Base-by-base conservation (phyloP, 371 early-diverging fungal species). In the Gilbertella persicaria region DNA sequence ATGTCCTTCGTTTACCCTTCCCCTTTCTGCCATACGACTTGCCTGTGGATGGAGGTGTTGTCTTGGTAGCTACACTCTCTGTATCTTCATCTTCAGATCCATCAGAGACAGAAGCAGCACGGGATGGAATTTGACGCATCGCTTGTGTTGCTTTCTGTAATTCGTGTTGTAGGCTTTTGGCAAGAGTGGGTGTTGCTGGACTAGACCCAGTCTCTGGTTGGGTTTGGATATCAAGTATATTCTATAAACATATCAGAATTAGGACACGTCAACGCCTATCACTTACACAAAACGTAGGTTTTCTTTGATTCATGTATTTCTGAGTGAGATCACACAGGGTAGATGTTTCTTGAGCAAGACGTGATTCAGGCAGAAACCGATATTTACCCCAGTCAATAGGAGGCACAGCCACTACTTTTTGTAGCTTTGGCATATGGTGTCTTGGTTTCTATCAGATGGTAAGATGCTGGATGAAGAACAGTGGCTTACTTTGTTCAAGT, bases 321-420 rank as follows among this genome's bases (percentile, higher is more conserved):
- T 54, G 57, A 7, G 65, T 44, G 10, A 71, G 53, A 5, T 56
- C 50, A 17, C 45, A 46, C 21, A 62, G 17, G n/a, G 59, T 46
- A 19, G 49, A 45, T 46, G 64, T 36, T 49, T 71, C 67, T 47
- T 66, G 62, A 23, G 59, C 58, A 23, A 71, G 41, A 4, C 74
- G 66, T 42, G 61, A 57, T 33, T 78, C 78, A 16, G 74, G 74
- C 37, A 71, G 20, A 45, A 56, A 69, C 50, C 62, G 62, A 45
- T 75, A 78, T 35, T 66, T 67, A 7, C 48, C 49, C 79, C 79
- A 78, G 26, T 78, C 68, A 20, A 78, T 67, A 24, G 56, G 48
- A 2, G 75, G 79, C 6, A 64, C 63, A 19, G 54, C 30, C 2
- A 73, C 60, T n/a, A 78, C 62, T 35, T 69, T 69, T 54, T 78